Conservation (phyloP, 306 rosid genomes). For the Trifolium pratense region DNA sequence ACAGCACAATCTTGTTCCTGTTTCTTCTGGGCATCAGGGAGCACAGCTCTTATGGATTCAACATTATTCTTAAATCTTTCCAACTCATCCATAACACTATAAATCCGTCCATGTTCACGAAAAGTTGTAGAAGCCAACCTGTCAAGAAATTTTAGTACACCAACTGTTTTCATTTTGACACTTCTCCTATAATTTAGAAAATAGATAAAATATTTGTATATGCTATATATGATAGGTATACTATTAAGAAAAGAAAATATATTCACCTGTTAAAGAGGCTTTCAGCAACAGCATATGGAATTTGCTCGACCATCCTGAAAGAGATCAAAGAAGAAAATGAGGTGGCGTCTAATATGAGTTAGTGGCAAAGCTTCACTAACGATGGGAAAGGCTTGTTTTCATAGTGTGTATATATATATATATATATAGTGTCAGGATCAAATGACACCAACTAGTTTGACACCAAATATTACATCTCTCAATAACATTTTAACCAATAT, state of each 20-base stretch:
- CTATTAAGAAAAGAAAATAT: not conserved
- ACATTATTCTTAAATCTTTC: not conserved
- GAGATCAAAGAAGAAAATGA: too few species aligned
- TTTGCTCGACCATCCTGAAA: not conserved
- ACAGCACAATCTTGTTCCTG: not conserved
- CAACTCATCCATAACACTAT: conserved; percentile 25
- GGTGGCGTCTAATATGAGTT: too few species aligned
- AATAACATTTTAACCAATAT: too few species aligned
- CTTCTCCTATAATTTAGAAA: too few species aligned
- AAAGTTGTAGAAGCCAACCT: conserved; percentile 7
- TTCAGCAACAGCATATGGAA: not conserved
- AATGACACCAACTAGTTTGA: too few species aligned
- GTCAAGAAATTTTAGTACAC: not conserved
- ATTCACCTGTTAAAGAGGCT: not conserved
- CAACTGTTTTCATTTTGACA: not conserved
- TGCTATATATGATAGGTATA: not conserved
- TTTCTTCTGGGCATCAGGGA: conserved; percentile 11
- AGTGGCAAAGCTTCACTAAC: too few species aligned
- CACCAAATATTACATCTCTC: too few species aligned
- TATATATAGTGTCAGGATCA: too few species aligned
- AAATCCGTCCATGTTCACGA: conserved; percentile 14
- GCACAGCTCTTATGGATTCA: conserved; percentile 1
- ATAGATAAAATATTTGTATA: not conserved
- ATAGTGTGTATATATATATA: too few species aligned
- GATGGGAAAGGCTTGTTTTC: not conserved